Evolutionary conservation across 192 early-diverging fungal genomes (phyloP).

Genomic region (Paraglomus occultum): DNA sequence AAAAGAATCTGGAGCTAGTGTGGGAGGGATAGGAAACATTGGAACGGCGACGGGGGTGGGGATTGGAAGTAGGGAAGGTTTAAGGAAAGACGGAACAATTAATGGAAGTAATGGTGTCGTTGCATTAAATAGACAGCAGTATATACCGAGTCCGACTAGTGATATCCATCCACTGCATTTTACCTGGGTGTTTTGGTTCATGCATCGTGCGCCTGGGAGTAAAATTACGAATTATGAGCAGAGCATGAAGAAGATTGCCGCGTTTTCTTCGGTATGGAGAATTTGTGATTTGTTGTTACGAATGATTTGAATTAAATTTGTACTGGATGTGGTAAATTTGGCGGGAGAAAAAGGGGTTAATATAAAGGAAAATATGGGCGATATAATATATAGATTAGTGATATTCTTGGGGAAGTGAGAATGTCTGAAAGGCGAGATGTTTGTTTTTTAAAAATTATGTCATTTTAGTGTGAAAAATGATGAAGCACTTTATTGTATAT

Average conservation of each 20-base stretch:
- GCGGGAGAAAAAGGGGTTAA: background rate
- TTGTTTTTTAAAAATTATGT: no score
- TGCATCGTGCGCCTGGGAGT: slow-evolving; percentile 84
- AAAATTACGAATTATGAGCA: slow-evolving; percentile 88
- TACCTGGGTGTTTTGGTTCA: slow-evolving; percentile 92
- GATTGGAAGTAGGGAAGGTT: slow-evolving; percentile 11
- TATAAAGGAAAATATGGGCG: background rate
- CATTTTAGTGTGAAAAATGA: no score
- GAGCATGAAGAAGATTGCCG: slow-evolving; percentile 80
- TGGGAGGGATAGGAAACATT: no score
- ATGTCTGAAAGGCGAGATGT: no score
- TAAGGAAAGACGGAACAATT: slow-evolving; percentile 24
- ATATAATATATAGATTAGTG: no score
- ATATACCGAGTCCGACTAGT: slow-evolving; percentile 29
- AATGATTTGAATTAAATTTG: no score
- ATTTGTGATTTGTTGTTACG: background rate
- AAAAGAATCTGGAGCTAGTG: no score
- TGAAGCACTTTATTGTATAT: no score
- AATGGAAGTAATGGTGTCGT: slow-evolving; percentile 29
- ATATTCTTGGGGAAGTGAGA: no score
- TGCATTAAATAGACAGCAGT: slow-evolving; percentile 25
- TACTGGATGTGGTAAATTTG: slow-evolving; percentile 5
- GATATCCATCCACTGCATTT: slow-evolving; percentile 69
- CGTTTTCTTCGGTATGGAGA: slow-evolving; percentile 67
- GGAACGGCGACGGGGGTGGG: no score